Evolutionary conservation across 805 yeast species (phyloP).

Genomic region (Metschnikowia matae): DNA sequence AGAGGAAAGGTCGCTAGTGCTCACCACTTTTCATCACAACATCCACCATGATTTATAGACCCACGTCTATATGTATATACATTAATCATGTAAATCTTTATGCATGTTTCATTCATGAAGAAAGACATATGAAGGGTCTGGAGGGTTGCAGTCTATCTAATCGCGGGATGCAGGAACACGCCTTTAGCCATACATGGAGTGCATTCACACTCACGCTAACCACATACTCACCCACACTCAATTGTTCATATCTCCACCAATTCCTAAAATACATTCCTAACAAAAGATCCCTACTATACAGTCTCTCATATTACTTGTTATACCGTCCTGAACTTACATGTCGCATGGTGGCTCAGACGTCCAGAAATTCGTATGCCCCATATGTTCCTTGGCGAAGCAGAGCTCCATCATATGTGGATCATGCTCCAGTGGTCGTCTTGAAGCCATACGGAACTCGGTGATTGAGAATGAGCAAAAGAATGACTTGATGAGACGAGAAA

Average conservation of each 20-base stretch:
- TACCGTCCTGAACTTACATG: conserved; percentile 1
- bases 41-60: too few species aligned
- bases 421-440: conserved; percentile 20
- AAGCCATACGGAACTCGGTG: conserved; percentile 23
- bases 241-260: too few species aligned
- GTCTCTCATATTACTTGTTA: too few species aligned
- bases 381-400: conserved; percentile 14
- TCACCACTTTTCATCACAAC: not conserved
- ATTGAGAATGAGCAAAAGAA: conserved; percentile 24
- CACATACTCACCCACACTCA: not conserved
- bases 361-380: conserved; percentile 7
- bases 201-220: not conserved
- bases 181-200: not conserved
- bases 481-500: conserved; percentile 18
- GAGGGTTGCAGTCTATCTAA: conserved; percentile 2
- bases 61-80: too few species aligned
- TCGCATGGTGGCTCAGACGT: conserved; percentile 6
- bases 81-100: too few species aligned
- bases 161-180: conserved; percentile 9
- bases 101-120: not conserved
- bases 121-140: too few species aligned
- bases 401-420: conserved; percentile 22
- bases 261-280: too few species aligned
- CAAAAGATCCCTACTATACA: too few species aligned
- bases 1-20: conserved; percentile 6